A percentile compares a stretch with the other conserved stretches of the same genome.
Evolutionary conservation across 2,329 filamentous ascomycete species (phyloP).

Genomic region (Venturia asperata): DNA sequence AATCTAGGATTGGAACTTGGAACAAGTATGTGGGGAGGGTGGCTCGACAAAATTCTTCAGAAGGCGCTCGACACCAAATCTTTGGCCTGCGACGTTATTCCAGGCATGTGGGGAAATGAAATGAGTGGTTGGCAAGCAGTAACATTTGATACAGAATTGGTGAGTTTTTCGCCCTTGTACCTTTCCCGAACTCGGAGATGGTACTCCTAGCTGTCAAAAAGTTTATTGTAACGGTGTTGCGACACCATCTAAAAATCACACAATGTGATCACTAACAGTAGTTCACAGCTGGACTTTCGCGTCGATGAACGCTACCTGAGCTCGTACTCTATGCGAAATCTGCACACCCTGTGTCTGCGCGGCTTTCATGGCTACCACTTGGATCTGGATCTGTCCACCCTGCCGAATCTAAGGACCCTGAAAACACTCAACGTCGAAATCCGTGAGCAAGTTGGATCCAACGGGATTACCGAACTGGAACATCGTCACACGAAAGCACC

Average conservation of each 20-base stretch:
- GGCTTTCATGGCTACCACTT: background rate
- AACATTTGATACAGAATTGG: background rate
- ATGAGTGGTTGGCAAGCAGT: background rate
- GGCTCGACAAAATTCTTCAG: background rate
- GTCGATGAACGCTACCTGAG: background rate
- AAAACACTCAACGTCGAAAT: background rate
- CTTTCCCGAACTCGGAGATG: background rate
- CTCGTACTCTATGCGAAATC: background rate
- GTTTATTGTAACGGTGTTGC: background rate
- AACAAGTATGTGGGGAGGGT: background rate
- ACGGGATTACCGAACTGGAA: background rate
- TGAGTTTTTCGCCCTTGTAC: background rate
- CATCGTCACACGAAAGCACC: background rate
- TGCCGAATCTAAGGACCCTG: background rate
- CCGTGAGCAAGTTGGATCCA: background rate
- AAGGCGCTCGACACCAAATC: background rate
- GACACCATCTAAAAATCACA: background rate
- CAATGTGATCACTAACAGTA: background rate
- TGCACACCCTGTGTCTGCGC: background rate
- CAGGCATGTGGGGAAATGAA: background rate
- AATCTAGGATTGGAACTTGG: background rate
- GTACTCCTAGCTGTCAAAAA: background rate
- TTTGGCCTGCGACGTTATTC: background rate
- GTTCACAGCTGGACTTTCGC: background rate
- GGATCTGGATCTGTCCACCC: background rate